These are phyloP conservation scores for Mitragyna speciosa DNA, from an alignment of 257 asterid genomes.

Conservation along the genomic window DNA sequence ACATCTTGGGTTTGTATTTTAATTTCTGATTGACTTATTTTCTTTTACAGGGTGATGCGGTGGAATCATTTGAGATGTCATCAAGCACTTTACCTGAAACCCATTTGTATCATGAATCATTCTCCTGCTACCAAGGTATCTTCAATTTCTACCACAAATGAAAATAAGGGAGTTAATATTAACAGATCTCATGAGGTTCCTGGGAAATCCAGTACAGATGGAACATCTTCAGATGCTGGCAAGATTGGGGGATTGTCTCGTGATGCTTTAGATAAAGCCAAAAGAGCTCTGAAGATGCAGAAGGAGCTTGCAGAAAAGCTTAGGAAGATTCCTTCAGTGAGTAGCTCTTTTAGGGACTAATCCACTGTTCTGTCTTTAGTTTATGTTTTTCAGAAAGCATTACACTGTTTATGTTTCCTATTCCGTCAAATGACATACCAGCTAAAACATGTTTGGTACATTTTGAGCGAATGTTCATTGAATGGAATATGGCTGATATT, in stretches of 20 bases:
- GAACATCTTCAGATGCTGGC: constrained; percentile 69
- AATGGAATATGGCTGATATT: neutral
- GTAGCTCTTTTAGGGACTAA: constrained; percentile 25
- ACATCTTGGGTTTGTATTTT: neutral
- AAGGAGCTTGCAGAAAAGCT: constrained; percentile 72
- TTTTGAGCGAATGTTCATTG: neutral
- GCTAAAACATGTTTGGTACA: neutral
- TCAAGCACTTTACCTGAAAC: constrained; percentile 43
- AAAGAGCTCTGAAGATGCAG: constrained; percentile 74
- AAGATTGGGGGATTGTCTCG: constrained; percentile 72
- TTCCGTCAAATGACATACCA: neutral
- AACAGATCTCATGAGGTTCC: constrained; percentile 99
- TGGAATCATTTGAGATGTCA: constrained; percentile 43
- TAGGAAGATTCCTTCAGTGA: constrained; percentile 74
- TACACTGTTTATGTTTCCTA: neutral
- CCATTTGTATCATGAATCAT: constrained; percentile 34
- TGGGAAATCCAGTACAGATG: constrained; percentile 99
- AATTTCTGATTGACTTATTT: constrained; percentile 1
- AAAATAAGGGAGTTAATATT: constrained; percentile 97
- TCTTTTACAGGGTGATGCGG: constrained; percentile 58
- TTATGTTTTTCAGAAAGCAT: neutral
- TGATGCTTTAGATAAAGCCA: constrained; percentile 89
- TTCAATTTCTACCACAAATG: constrained; percentile 89
- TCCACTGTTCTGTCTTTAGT: neutral
- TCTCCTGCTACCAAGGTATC: constrained; percentile 88